Percentiles rank a stretch among this genome's conserved stretches.
Evolutionary conservation across 192 early-diverging fungal genomes (phyloP).

Genomic region (Entomortierella parvispora): DNA sequence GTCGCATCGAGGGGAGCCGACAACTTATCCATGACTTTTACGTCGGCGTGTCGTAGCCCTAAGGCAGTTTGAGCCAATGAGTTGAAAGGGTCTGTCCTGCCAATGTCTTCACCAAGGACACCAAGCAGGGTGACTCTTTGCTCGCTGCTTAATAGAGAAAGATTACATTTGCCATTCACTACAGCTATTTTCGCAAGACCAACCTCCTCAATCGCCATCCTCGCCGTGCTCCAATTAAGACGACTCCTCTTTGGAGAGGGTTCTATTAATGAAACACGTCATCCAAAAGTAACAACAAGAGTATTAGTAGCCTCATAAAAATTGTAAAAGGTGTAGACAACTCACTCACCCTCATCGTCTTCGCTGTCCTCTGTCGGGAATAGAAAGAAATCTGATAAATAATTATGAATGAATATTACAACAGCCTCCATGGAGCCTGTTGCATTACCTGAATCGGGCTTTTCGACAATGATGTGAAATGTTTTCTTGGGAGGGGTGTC

Average conservation of each 20-base stretch:
- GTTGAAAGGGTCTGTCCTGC: background rate
- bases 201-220: background rate
- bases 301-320: background rate
- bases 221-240: background rate
- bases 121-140: constrained; percentile 15
- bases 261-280: constrained; percentile 1
- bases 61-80: constrained; percentile 3
- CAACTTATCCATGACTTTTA: background rate
- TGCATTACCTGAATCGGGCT: constrained; percentile 4
- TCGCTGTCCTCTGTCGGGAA: constrained; percentile 1
- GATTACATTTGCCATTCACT: constrained; percentile 2
- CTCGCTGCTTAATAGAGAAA: constrained; percentile 18
- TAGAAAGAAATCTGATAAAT: constrained; percentile 8
- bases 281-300: background rate
- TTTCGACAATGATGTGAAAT: constrained; percentile 2
- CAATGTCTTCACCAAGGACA: constrained; percentile 8
- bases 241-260: constrained; percentile 5
- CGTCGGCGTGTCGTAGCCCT: background rate
- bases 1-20: background rate
- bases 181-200: constrained; percentile 15
- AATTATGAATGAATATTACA: background rate
- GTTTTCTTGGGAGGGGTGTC: constrained; percentile 1
- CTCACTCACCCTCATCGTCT: constrained; percentile 2
- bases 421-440: constrained; percentile 2
- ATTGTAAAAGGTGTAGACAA: background rate